These are phyloP conservation scores for Leccinellum rugosiceps DNA, from an alignment of 768 basidiomycete species.

Conservation along the genomic window DNA sequence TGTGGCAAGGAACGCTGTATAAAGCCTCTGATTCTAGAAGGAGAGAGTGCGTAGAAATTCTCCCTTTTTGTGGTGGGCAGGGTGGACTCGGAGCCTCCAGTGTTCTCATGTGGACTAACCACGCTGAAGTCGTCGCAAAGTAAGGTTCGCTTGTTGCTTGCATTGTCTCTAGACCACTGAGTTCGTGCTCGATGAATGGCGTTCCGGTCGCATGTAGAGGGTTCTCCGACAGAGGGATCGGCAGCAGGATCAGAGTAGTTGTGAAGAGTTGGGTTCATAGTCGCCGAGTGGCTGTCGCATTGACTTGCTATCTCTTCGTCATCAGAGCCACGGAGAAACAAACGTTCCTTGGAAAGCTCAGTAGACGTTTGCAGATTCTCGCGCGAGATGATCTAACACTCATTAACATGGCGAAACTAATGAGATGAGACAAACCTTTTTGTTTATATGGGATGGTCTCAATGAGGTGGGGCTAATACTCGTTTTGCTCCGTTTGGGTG, in stretches of 20 bases:
- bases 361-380: neutral
- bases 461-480: neutral
- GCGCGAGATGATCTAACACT: slow-evolving; percentile 1
- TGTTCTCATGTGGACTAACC: neutral
- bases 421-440: slow-evolving; percentile 15
- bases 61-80: slow-evolving; percentile 2
- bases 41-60: slow-evolving; percentile 16
- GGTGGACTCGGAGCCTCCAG: neutral
- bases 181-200: slow-evolving; percentile 2
- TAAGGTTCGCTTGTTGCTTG: neutral
- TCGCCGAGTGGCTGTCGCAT: neutral
- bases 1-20: slow-evolving; percentile 6
- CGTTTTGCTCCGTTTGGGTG: slow-evolving; percentile 19
- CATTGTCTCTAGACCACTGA: slow-evolving; percentile 8
- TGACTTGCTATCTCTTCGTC: slow-evolving; percentile 9
- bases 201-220: slow-evolving; percentile 1
- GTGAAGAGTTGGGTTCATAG: slow-evolving; percentile 1
- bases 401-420: slow-evolving; percentile 10
- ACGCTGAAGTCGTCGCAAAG: neutral
- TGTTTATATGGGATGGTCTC: neutral
- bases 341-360: neutral
- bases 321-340: slow-evolving; percentile 20
- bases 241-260: slow-evolving; percentile 29
- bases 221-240: slow-evolving; percentile 2
- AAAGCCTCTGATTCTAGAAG: slow-evolving; percentile 25